Evolutionary conservation across 495 filamentous ascomycete genomes (phyloP), one percentile per base, ranked within the genome.

Genomic region (Aspergillus ostianus): DNA sequence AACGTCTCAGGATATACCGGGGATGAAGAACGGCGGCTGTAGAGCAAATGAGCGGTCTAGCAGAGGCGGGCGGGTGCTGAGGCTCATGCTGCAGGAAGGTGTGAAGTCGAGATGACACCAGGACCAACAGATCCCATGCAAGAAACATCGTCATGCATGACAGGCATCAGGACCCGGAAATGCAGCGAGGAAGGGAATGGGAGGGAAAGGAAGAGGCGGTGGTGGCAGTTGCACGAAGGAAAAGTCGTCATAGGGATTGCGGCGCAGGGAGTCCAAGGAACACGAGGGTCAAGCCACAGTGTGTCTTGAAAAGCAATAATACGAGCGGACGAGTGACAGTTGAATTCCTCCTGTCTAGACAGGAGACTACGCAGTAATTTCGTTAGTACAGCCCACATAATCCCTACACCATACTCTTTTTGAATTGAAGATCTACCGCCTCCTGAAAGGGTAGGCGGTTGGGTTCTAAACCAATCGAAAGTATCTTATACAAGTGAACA

Each of bases 1-100:
- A 53, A 19, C 51, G 60, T 56, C 56, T 59, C 56, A 59, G 56
- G 51, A 44, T 41, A 58, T 51, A 47, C 9, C 17, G 47, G 51
- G 19, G 45, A 53, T 19, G 50, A 45, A 19, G 27, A 20, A 21
- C 10, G 52, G 61, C 61, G 57, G 54, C 41, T 60, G 51, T 52
- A 12, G 45, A 48, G 47, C 53, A 53, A 56, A 59, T 63, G 32
- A 32, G n/a, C 47, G 32, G 29, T 5, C 19, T 12, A 18, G 12
- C 27, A 52, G 17, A 45, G 47, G 19, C 27, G n/a, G 52, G 56
- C 47, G 27, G 51, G 45, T 56, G 30, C 47, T 32, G 52, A 27
- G 26, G 15, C 20, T 36, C 15, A 48, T 12, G 13, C 17, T 36
- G 41, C 49, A 44, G 27, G n/a, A 49, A 8, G 12, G 15, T 41